Percentiles rank a stretch among this genome's conserved stretches.
Conservation (phyloP, 176 grass and related monocot genomes). For the Typha latifolia region DNA sequence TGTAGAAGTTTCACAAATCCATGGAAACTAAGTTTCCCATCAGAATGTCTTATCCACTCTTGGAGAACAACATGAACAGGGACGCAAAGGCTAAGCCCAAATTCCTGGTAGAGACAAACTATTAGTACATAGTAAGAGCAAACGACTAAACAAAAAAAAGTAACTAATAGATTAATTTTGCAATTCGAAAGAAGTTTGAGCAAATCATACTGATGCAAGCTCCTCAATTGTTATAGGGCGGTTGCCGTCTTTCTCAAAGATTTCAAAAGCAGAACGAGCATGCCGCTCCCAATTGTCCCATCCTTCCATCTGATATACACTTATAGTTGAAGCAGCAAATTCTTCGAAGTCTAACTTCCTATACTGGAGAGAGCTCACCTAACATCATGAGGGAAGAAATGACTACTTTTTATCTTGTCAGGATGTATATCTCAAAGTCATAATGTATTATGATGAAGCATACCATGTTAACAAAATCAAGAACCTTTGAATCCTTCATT, state of each 20-base stretch:
- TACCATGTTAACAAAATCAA: slow-evolving; percentile 38
- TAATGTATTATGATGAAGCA: neutral
- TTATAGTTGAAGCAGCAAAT: slow-evolving; percentile 39
- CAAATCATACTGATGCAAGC: slow-evolving; percentile 42
- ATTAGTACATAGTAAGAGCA: no score
- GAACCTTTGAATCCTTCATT: slow-evolving; percentile 40
- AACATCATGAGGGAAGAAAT: slow-evolving; percentile 1
- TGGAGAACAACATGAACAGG: slow-evolving; percentile 37
- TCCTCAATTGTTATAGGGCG: slow-evolving; percentile 44
- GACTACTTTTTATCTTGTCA: neutral
- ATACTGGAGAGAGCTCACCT: slow-evolving; percentile 47
- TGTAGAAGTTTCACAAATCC: slow-evolving; percentile 42
- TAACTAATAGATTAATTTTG: neutral
- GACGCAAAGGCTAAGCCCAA: slow-evolving; percentile 30
- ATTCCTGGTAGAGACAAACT: slow-evolving; percentile 16
- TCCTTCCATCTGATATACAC: slow-evolving; percentile 53
- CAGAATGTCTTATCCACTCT: slow-evolving; percentile 34
- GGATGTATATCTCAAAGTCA: neutral
- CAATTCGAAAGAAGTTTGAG: neutral
- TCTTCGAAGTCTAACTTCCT: slow-evolving; percentile 49
- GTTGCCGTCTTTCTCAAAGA: slow-evolving; percentile 45
- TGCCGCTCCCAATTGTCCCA: slow-evolving; percentile 41
- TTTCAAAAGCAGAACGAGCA: slow-evolving; percentile 35
- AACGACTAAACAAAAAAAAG: neutral
- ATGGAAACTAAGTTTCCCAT: slow-evolving; percentile 35